A percentile compares a stretch with the other conserved stretches of the same genome.
Evolutionary conservation across 805 yeast genomes (phyloP).

Genomic region (Wickerhamiella alocasiicola): DNA sequence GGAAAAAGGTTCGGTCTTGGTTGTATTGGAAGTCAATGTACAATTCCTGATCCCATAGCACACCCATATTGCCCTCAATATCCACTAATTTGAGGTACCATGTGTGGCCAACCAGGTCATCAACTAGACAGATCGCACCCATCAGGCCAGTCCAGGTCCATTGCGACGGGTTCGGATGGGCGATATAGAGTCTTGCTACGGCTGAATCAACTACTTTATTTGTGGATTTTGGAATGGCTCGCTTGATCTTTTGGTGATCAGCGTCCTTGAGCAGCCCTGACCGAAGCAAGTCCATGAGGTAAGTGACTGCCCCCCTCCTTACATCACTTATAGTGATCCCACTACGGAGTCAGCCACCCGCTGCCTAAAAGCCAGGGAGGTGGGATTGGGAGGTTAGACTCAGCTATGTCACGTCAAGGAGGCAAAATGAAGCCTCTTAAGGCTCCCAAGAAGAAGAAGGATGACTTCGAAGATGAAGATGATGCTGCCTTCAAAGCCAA

Average conservation of each 20-base stretch:
- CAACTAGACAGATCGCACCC: constrained; percentile 80
- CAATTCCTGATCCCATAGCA: constrained; percentile 93
- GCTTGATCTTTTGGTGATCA: constrained; percentile 81
- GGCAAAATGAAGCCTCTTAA: constrained; percentile 86
- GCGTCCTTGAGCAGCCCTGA: constrained; percentile 27
- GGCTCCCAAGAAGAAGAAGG: constrained; percentile 73
- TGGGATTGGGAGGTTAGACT: too few species aligned
- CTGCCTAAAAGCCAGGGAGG: too few species aligned
- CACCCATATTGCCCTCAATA: constrained; percentile 67
- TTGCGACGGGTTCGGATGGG: constrained; percentile 66
- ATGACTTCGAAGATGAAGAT: constrained; percentile 62
- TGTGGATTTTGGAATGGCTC: constrained; percentile 77
- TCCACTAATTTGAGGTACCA: constrained; percentile 85
- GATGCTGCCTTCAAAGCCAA: constrained; percentile 83
- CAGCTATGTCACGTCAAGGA: constrained; percentile 95
- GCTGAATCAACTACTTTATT: constrained; percentile 85
- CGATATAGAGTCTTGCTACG: constrained; percentile 77
- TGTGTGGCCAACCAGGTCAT: constrained; percentile 89
- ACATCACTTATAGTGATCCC: too few species aligned
- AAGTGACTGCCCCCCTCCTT: too few species aligned
- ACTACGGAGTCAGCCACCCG: too few species aligned
- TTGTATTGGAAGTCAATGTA: constrained; percentile 78
- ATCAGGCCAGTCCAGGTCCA: constrained; percentile 85
- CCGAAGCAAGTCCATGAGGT: constrained; percentile 12
- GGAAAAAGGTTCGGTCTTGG: constrained; percentile 92